A percentile compares a stretch with the other conserved stretches of the same genome.
Evolutionary conservation across 2,329 filamentous ascomycete genomes (phyloP).

Genomic region (Talaromyces sp.): DNA sequence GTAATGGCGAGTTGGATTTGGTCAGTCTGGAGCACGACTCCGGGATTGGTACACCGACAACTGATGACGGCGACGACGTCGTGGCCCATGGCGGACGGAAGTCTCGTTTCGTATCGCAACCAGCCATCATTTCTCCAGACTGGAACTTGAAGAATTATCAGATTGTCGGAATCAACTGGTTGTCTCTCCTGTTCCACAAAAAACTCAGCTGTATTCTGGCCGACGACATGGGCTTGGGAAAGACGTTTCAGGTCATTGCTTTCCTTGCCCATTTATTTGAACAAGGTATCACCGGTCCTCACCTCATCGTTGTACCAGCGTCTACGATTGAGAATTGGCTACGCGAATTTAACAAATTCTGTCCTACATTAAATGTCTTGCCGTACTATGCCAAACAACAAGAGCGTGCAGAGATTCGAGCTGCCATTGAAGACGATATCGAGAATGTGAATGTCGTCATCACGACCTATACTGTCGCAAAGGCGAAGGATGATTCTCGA

Average conservation of each 20-base stretch:
- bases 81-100: conserved; percentile 33
- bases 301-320: conserved; percentile 85
- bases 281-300: conserved; percentile 63
- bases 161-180: conserved; percentile 90
- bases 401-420: conserved; percentile 64
- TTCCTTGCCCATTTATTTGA: conserved; percentile 81
- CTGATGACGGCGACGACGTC: conserved; percentile 46
- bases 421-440: conserved; percentile 61
- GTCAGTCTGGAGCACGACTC: conserved; percentile 61
- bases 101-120: conserved; percentile 59
- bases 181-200: conserved; percentile 75
- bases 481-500: conserved; percentile 56
- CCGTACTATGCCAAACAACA: conserved; percentile 69
- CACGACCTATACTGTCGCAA: conserved; percentile 67
- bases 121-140: conserved; percentile 69
- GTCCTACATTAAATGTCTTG: conserved; percentile 67
- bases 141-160: conserved; percentile 89
- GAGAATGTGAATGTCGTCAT: conserved; percentile 66
- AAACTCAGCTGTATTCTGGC: conserved; percentile 85
- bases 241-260: conserved; percentile 94
- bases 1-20: conserved; percentile 57
- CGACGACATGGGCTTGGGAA: conserved; percentile 93
- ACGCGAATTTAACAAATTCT: conserved; percentile 82
- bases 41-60: conserved; percentile 59
- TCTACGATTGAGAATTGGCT: conserved; percentile 97